Evolutionary conservation across 2,329 filamentous ascomycete genomes (phyloP), one percentile per base, ranked within the genome.

Genomic region (Pseudogymnoascus sp.): DNA sequence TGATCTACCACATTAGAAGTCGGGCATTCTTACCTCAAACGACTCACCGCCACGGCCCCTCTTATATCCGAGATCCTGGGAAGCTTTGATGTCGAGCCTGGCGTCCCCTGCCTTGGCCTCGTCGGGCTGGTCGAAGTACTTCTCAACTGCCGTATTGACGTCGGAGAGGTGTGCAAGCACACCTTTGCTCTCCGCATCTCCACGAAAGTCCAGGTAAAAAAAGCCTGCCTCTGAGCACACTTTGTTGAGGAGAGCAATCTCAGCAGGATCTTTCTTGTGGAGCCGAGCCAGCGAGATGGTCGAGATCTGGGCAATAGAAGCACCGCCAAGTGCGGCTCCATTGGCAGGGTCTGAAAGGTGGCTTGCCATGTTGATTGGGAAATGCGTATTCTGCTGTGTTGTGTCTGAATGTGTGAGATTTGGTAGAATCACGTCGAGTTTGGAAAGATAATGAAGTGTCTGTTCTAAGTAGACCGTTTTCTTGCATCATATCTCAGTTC

Each of bases 141-240:
- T 62, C 34, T 67, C 56, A 31, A 37, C 64, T 11, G 63, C 38
- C 40, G 46, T 40, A 44, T 64, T 64, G n/a, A 68, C 59, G 3
- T 46, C 56, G 11, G 66, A 64, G 40, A 67, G 64, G 14, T 56
- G 25, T 34, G 50, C 50, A 34, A 56, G 21, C 28, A 56, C 28
- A 56, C 50, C n/a, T n/a, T 67, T 64, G 34, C 63, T 64, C 38
- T 61, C n/a, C 18, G 60, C 7, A 44, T 67, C 65, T 18, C 62
- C 65, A 25, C 65, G 64, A 1, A 69, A 40, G 46, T 68, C 66
- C 5, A 69, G 64, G 31, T 64, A 65, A 59, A 69, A 68, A 37
- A 68, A 63, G 3, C 67, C 67, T 3, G 63, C 62, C 12, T 25
- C 63, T 21, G 63, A 65, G 25, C 63, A 62, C 25, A 63, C 63